These are phyloP conservation scores for Calophaca sinica DNA, from an alignment of 306 rosid species.

Conservation along the genomic window DNA sequence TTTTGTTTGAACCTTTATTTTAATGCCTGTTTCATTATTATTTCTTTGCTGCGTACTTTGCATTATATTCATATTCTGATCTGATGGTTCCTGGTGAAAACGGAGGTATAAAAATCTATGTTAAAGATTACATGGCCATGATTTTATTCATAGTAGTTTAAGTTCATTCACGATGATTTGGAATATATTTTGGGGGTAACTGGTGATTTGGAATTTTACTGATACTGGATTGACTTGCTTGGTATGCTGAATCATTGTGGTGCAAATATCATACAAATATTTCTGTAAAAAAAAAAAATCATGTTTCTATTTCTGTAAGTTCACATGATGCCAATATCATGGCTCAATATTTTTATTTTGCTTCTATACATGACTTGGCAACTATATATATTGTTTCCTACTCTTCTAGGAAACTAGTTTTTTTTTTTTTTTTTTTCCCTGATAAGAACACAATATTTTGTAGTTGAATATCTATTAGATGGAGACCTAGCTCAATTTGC, in stretches of 20 bases:
- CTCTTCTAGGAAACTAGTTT: no score
- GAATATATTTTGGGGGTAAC: neutral
- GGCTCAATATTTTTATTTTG: no score
- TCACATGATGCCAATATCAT: no score
- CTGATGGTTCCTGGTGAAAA: neutral
- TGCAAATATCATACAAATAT: neutral
- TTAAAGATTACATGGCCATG: neutral
- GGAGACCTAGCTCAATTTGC: no score
- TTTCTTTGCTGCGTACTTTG: neutral
- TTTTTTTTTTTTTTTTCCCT: no score
- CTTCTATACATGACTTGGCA: no score
- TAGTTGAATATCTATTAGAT: no score
- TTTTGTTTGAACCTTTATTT: neutral
- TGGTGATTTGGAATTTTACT: neutral
- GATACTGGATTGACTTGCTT: neutral
- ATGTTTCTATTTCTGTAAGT: no score
- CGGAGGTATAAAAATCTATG: neutral
- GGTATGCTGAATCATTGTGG: neutral
- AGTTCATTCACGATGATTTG: neutral
- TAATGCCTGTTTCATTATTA: neutral
- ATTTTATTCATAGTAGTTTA: neutral
- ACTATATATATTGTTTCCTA: no score
- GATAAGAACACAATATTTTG: no score
- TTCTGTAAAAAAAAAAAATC: no score
- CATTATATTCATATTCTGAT: conserved; percentile 12